Base-by-base conservation (phyloP, 805 yeast genomes). In the Saturnispora dispora region DNA sequence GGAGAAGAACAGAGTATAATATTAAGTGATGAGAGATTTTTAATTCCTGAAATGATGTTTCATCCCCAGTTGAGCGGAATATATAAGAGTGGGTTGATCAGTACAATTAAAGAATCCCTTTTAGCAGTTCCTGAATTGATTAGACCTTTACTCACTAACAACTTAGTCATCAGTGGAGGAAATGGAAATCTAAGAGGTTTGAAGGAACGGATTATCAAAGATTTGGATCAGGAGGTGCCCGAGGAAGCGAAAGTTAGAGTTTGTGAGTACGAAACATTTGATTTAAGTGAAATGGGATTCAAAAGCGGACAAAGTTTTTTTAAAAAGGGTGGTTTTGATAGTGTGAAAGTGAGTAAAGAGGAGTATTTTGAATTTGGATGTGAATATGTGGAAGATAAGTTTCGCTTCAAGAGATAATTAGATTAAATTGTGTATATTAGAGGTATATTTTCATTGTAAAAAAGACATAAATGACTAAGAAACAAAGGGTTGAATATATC, bases 341-440 rank as follows among this genome's bases (percentile, higher is more conserved):
- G 77, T 37, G 76, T 83, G 17, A 73, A 81, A 50, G 81, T 93
- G 6, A 76, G 95, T 0, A 78, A 82, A 53, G 79, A 81, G 52
- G 98, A 93, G 47, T 93, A 89, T 60, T 74, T 78, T 56, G 99
- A 93, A 65, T 83, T 87, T 61, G 99, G 99, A 0, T 74, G 80
- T 20, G 68, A 64, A 52, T 67, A 66, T 49, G 62, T 64, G 11
- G 67, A 62, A 48, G 66, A 63, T 46, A 66, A 65, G 51, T 66
- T 66, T 54, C 65, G 68, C 4, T 56, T 55, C 46, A 62, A 58
- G 52, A 13, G 52, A n/a, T 47, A 36, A 23, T 18, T 30, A 30
- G 33, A 13, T n/a, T 33, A 18, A 25, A 3, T 23, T 40, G 40
- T 36, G 22, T 36, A 18, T 20, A 45, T 11, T n/a, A 28, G 20